phyloP scores from a whole-genome alignment of 441 rosid genomes.

The Croton laevigatus region DNA sequence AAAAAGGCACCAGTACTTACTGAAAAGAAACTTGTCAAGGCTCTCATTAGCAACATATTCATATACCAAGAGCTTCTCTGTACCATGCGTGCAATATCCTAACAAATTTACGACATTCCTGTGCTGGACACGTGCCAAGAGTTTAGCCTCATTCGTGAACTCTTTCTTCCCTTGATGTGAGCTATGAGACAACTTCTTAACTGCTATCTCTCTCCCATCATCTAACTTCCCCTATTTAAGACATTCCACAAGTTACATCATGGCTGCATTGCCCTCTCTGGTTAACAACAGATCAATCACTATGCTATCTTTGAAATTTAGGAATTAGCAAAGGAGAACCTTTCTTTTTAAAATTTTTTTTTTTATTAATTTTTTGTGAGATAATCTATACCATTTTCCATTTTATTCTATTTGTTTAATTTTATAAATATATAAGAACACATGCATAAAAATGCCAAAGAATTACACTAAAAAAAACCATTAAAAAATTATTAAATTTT shows the following conservation, averaged over 20 bases:
- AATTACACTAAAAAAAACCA: background rate
- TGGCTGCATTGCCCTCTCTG: constrained; percentile 1
- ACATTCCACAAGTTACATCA: constrained; percentile 11
- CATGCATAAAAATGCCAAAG: background rate
- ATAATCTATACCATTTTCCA: background rate
- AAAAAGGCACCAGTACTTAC: constrained; percentile 43
- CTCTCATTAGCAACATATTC: constrained; percentile 80
- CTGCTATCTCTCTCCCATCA: constrained; percentile 88
- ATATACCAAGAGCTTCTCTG: constrained; percentile 80
- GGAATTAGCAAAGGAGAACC: background rate
- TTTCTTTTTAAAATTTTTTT: background rate
- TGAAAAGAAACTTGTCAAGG: constrained; percentile 88
- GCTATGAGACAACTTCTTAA: constrained; percentile 70
- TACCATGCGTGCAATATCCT: constrained; percentile 78
- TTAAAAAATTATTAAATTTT: too few species aligned
- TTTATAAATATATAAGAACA: background rate
- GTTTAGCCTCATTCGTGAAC: constrained; percentile 80
- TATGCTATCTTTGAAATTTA: background rate
- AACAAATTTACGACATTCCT: constrained; percentile 81
- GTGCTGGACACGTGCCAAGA: constrained; percentile 88
- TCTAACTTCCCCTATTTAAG: constrained; percentile 61
- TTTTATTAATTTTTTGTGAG: background rate
- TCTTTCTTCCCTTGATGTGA: constrained; percentile 80
- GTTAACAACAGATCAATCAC: constrained; percentile 8
- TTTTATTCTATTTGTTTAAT: too few species aligned